These are phyloP conservation scores for Luffa acutangula DNA, from an alignment of 306 rosid species.

Conservation along the genomic window DNA sequence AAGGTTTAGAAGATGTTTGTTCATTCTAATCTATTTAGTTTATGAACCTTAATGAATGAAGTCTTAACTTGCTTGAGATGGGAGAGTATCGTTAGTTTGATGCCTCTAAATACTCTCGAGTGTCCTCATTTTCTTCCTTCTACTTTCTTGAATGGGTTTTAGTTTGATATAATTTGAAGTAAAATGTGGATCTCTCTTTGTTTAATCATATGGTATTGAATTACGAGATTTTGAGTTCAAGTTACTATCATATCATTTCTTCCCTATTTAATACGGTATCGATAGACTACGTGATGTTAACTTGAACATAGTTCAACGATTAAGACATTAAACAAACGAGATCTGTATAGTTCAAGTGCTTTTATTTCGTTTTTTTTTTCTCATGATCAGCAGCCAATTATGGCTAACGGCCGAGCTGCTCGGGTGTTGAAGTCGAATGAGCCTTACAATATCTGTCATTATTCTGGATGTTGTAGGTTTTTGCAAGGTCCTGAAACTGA, in stretches of 20 bases:
- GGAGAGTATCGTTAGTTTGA: too few species aligned
- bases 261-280: not conserved
- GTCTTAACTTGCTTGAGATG: not conserved
- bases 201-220: not conserved
- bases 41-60: not conserved
- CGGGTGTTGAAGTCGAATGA: not conserved
- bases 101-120: too few species aligned
- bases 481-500: conserved; percentile 98
- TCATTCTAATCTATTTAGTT: not conserved
- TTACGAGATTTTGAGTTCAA: too few species aligned
- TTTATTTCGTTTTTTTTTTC: too few species aligned
- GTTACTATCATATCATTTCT: not conserved
- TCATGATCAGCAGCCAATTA: too few species aligned
- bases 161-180: not conserved
- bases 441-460: not conserved
- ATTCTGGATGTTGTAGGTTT: conserved; percentile 43
- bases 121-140: not conserved
- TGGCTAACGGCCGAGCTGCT: too few species aligned
- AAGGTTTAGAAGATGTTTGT: not conserved
- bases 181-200: not conserved
- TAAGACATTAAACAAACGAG: not conserved
- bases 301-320: not conserved
- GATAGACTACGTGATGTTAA: too few species aligned
- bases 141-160: not conserved
- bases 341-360: too few species aligned